Evolutionary conservation across 306 rosid species (phyloP).

Genomic region (Medicago arabica): DNA sequence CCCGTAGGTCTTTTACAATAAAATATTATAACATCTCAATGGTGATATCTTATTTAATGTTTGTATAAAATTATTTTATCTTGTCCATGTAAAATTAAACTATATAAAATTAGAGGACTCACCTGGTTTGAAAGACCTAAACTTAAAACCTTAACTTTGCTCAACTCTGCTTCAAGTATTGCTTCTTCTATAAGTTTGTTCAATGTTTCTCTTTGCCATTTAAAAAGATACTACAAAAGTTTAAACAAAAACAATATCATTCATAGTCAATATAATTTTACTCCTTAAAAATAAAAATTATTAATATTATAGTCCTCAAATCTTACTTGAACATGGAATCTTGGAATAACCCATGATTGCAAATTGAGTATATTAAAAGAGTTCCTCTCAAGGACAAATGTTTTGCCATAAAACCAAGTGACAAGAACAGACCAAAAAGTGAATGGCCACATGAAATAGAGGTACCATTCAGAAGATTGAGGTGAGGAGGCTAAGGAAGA

Average conservation of each 20-base stretch:
- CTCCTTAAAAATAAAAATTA: neutral
- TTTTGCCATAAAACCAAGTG: conserved; percentile 52
- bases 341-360: conserved; percentile 78
- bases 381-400: conserved; percentile 68
- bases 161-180: conserved; percentile 51
- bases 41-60: too few relatives aligned
- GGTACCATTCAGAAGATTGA: conserved; percentile 53
- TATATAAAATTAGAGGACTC: neutral
- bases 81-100: neutral
- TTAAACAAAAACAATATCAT: neutral
- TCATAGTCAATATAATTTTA: neutral
- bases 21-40: too few relatives aligned
- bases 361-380: conserved; percentile 51
- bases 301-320: neutral
- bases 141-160: conserved; percentile 53
- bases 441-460: conserved; percentile 70
- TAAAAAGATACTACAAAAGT: conserved; percentile 44
- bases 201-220: conserved; percentile 45
- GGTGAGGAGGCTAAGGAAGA: conserved; percentile 67
- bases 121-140: conserved; percentile 59
- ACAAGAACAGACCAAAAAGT: conserved; percentile 57
- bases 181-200: conserved; percentile 53
- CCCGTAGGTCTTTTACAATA: too few relatives aligned
- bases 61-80: neutral
- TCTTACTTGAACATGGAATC: conserved; percentile 68